Evolutionary conservation across 164 flowering plant genomes (phyloP), one percentile per base, ranked within the genome.

Genomic region (Euptelea pleiosperma): DNA sequence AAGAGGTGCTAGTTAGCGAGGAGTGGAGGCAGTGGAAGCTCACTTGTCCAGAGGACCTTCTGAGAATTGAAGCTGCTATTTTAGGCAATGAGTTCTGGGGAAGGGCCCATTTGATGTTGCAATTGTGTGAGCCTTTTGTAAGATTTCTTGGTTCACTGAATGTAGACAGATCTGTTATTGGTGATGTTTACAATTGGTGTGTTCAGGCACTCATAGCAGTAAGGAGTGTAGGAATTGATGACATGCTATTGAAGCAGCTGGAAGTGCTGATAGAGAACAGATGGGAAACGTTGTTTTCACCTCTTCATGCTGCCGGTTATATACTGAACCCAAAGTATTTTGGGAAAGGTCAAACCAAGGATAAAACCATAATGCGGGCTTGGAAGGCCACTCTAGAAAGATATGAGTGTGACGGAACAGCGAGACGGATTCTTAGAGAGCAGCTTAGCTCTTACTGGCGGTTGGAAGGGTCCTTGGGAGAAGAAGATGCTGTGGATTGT

Each of bases 401-500:
- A 48, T 74, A 70, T 29, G 74, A 77, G 49, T 34, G 58, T 64
- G 76, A 77, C 12, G 56, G 70, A 45, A 44, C 57, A 6, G 65
- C 44, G 3, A 63, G 76, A 47, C 67, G 70, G 26, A 22, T 52
- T 52, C 70, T 77, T 12, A 60, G 78, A 31, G 74, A 77, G 63
- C 72, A 76, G 41, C 74, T 77, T 34, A 66, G 74, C 62, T 72
- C 70, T 25, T 77, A 71, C 53, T 77, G 76, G 78, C 48, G 71
- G 50, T 61, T 61, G n/a, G 76, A 74, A 22, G 78, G 78, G 39
- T 72, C 78, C 49, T 67, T 72, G 7, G 77, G 76, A 19, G 78
- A 77, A 44, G 81, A 74, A 67, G 81, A 77, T 65, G 75, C 78
- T 34, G 55, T 72, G 37, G 78, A 74, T 47, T 74, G 71, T 64